Evolutionary conservation across 2,329 filamentous ascomycete species (phyloP).

Genomic region (Cytospora mali): DNA sequence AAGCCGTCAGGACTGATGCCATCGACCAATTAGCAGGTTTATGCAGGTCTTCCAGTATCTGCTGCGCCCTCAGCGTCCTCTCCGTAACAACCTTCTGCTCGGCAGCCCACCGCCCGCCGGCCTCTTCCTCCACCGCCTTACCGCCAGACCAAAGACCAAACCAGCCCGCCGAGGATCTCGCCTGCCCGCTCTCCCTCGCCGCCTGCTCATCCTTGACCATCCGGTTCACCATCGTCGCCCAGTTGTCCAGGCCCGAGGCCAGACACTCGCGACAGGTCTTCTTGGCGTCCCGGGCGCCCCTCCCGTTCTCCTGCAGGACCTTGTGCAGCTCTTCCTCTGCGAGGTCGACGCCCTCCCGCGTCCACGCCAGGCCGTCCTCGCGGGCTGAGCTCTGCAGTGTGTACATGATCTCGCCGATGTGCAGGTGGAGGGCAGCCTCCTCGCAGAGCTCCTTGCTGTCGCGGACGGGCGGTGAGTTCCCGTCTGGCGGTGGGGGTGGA

Average conservation of each 20-base stretch:
- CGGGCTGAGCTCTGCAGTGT: slow-evolving; percentile 57
- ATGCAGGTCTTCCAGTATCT: slow-evolving; percentile 54
- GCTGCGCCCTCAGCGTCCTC: slow-evolving; percentile 51
- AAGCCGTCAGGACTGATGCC: slow-evolving; percentile 27
- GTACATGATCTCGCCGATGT: slow-evolving; percentile 93
- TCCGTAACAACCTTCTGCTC: slow-evolving; percentile 59
- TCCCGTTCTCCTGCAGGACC: slow-evolving; percentile 38
- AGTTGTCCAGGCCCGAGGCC: slow-evolving; percentile 75
- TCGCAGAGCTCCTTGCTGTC: slow-evolving; percentile 71
- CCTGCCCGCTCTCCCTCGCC: slow-evolving; percentile 37
- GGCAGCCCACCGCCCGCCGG: slow-evolving; percentile 53
- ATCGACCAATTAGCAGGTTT: slow-evolving; percentile 11
- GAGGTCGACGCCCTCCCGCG: slow-evolving; percentile 80
- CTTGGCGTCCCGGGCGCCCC: slow-evolving; percentile 41
- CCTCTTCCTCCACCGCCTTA: slow-evolving; percentile 36
- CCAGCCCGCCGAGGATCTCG: slow-evolving; percentile 38
- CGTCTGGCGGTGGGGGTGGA: slow-evolving; percentile 70
- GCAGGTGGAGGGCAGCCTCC: slow-evolving; percentile 82
- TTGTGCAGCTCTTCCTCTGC: slow-evolving; percentile 69
- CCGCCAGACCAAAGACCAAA: slow-evolving; percentile 46
- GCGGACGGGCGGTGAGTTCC: slow-evolving; percentile 67
- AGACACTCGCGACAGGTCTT: slow-evolving; percentile 78
- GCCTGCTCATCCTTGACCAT: slow-evolving; percentile 58
- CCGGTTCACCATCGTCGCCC: slow-evolving; percentile 75
- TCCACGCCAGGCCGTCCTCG: slow-evolving; percentile 84